Evolutionary conservation across 306 rosid species (phyloP), one percentile per base, ranked within the genome.

Genomic region (Citrullus mucosospermus): DNA sequence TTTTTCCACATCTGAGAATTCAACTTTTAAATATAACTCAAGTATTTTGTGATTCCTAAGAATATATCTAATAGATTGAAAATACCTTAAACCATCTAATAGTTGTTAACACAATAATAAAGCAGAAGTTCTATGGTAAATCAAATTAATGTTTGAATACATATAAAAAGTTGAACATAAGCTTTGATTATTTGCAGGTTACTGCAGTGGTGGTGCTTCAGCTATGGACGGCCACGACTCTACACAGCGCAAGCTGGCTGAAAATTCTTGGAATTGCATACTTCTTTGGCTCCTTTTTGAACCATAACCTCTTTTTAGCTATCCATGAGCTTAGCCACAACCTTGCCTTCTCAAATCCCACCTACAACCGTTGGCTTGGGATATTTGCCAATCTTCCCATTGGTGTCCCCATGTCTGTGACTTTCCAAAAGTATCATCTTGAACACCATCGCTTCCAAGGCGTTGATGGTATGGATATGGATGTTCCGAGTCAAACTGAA

Each of bases 261-360:
- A 89, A 92, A 93, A 90, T 95, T 62, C 78, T 92, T 38, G 83
- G 83, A 53, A 76, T 85, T 61, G 95, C 96, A 77, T 92, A 95
- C 85, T 95, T 88, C 87, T 95, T 95, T 28, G 97, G 98, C 55
- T 88, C 98, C 74, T 89, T 95, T 85, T 90, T 95, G 78, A 95
- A 92, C 85, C 98, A 95, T 89, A 90, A 91, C 78, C 96, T 95
- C 72, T 95, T 90, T 87, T 84, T 95, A 81, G 98, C 96, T 57
- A 92, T 95, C 85, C 98, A 95, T 75, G 97, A 95, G 85, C 91
- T 92, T 78, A 91, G 97, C 80, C 98, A 95, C 90, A 95, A 92
- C 82, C 96, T 95, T 8, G 96, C 98, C 81, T 95, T 95, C 90
- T 89, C 95, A 34, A 86, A 87, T 46, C 98, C 97, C 4, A 84